These are phyloP conservation scores for Xylariaceae sp. DNA, from an alignment of 2,329 filamentous ascomycete species.

Conservation along the genomic window DNA sequence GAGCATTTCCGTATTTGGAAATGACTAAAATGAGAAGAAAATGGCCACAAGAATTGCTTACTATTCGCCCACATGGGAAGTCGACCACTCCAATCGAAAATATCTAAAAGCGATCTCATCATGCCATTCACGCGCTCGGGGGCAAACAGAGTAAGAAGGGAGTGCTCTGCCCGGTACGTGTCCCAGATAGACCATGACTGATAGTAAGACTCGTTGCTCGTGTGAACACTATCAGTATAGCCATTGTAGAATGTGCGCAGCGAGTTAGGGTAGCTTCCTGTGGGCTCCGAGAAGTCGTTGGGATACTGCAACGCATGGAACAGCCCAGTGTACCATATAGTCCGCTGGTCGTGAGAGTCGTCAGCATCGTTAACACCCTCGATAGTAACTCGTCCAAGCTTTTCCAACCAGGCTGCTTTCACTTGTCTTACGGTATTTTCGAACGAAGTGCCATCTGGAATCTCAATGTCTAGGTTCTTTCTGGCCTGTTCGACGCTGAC, in stretches of 20 bases:
- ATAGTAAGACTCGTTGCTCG: slow-evolving; percentile 53
- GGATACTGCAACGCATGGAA: slow-evolving; percentile 57
- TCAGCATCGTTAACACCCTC: slow-evolving; percentile 51
- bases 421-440: slow-evolving; percentile 48
- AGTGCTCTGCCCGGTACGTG: slow-evolving; percentile 56
- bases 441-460: slow-evolving; percentile 46
- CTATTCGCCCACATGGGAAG: slow-evolving; percentile 57
- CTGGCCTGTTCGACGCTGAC: slow-evolving; percentile 55
- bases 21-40: no score
- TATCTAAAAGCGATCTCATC: slow-evolving; percentile 53
- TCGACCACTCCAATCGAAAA: slow-evolving; percentile 55
- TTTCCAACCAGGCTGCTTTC: slow-evolving; percentile 54
- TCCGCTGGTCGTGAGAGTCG: slow-evolving; percentile 49
- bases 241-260: slow-evolving; percentile 51
- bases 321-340: slow-evolving; percentile 54
- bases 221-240: slow-evolving; percentile 53
- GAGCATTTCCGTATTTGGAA: no score
- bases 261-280: slow-evolving; percentile 28
- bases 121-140: slow-evolving; percentile 55
- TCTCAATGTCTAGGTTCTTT: slow-evolving; percentile 52
- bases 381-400: slow-evolving; percentile 51
- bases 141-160: slow-evolving; percentile 52
- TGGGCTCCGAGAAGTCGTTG: slow-evolving; percentile 54
- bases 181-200: slow-evolving; percentile 60
- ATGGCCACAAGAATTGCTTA: no score